phyloP scores from a whole-genome alignment of 179 eudicot genomes.

The Spergularia azorica region DNA sequence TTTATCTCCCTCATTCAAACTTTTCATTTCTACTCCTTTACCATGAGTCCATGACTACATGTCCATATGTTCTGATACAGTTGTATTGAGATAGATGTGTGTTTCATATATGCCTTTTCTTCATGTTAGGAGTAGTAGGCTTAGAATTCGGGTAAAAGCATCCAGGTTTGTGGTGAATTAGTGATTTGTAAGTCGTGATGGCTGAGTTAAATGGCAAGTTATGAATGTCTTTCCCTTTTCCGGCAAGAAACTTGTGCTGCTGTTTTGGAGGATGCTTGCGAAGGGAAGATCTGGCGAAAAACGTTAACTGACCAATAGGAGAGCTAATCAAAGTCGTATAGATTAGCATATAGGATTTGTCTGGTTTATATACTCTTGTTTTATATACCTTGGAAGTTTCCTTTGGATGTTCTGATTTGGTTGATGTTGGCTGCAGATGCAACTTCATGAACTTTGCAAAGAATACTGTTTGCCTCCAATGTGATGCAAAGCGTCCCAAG shows the following conservation, averaged over 20 bases:
- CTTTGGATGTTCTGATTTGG: constrained; percentile 16
- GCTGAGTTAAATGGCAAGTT: neutral
- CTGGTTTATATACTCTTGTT: neutral
- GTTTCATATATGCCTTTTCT: neutral
- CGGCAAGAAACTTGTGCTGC: neutral
- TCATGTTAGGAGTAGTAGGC: neutral
- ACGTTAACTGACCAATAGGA: constrained; percentile 1
- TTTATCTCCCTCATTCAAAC: no score
- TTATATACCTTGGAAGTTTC: neutral
- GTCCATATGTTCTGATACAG: neutral
- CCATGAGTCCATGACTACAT: no score
- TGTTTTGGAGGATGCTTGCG: neutral
- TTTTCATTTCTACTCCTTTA: no score
- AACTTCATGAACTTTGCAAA: constrained; percentile 98
- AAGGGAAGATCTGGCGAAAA: neutral
- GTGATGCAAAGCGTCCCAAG: constrained; percentile 97
- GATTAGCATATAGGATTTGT: neutral
- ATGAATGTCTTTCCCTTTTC: neutral
- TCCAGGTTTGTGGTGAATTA: neutral
- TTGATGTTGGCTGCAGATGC: constrained; percentile 59
- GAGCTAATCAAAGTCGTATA: constrained; percentile 1
- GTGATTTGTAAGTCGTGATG: neutral
- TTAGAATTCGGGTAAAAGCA: neutral
- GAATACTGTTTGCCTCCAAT: constrained; percentile 82
- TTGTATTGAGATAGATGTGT: neutral